Percentiles rank a stretch among this genome's conserved stretches.
These are phyloP conservation scores for Tricholoma terreum DNA, from an alignment of 768 basidiomycete species.

Conservation along the genomic window DNA sequence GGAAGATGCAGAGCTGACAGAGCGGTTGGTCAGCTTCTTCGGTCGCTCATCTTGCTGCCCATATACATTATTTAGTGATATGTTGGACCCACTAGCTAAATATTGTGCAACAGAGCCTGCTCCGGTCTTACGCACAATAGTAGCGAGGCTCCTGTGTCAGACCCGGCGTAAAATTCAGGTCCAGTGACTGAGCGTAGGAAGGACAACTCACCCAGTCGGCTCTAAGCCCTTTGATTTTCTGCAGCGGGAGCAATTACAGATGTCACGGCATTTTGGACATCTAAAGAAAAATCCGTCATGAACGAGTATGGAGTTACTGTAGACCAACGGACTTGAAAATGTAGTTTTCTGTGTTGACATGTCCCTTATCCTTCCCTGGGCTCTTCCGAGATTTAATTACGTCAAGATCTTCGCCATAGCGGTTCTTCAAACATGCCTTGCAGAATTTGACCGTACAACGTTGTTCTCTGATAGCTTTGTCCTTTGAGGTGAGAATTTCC, in stretches of 20 bases:
- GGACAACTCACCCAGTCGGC: slow-evolving; percentile 54
- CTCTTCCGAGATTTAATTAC: slow-evolving; percentile 31
- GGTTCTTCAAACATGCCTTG: slow-evolving; percentile 61
- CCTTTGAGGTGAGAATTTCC: slow-evolving; percentile 16
- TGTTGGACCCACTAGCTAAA: not conserved
- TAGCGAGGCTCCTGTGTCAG: not conserved
- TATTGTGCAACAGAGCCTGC: slow-evolving; percentile 2
- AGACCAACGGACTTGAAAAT: slow-evolving; percentile 47
- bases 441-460: slow-evolving; percentile 63
- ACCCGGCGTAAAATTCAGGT: not conserved
- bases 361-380: slow-evolving; percentile 14
- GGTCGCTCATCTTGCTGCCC: slow-evolving; percentile 11
- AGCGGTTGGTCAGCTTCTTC: not conserved
- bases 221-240: slow-evolving; percentile 60
- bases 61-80: not conserved
- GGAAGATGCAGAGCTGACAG: not conserved
- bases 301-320: not conserved
- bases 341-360: slow-evolving; percentile 32
- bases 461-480: slow-evolving; percentile 27
- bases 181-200: not conserved
- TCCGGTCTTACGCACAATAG: not conserved
- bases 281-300: slow-evolving; percentile 30
- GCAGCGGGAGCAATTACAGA: slow-evolving; percentile 68
- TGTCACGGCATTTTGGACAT: slow-evolving; percentile 65
- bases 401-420: slow-evolving; percentile 55